Base-by-base conservation (phyloP, 2,329 filamentous ascomycete species). In the Aspergillus fructus region DNA sequence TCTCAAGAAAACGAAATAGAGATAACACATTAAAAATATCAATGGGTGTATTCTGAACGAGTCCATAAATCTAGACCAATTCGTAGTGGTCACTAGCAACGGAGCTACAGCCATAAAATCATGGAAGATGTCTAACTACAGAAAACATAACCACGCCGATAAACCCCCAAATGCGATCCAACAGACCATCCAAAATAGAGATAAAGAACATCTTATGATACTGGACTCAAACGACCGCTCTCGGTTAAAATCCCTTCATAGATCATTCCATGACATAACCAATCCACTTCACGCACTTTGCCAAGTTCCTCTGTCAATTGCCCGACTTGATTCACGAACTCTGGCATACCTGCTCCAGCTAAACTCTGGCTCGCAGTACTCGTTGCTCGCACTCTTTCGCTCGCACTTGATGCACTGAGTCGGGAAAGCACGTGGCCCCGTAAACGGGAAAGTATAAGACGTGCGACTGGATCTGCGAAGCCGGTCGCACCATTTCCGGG, bases 391-490 rank as follows among this genome's bases (percentile, higher is more conserved):
- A 87, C 81, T 17, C 83, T 74, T 64, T 88, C 85, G 15, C 81
- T 81, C 2, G 82, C 81, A 61, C 82, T 86, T n/a, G 77, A 78
- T n/a, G 85, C 85, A 41, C 79, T 81, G 1, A 88, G 76, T 9
- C 85, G 81, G 34, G 78, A 78, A 41, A 79, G 71, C 9, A 81
- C 68, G 64, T 88, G 85, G 1, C 79, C 78, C 47, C 82, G 82
- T 21, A 88, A 74, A 4, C 85, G 80, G 49, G 84, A 82, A 63
- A 85, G 81, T 19, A 87, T 77, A 21, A 87, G 80, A 59, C 83
- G 84, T 42, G 84, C 78, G 12, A 87, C 83, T 3, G 85, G 85
- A 61, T 88, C 85, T 0, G 79, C 79, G 47, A 87, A 82, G 60
- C 78, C 78, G 2, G 76, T 68, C 3, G 74, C 62, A 17, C 63